phyloP scores from a whole-genome alignment of 257 asterid species.

The Linaria vulgaris region DNA sequence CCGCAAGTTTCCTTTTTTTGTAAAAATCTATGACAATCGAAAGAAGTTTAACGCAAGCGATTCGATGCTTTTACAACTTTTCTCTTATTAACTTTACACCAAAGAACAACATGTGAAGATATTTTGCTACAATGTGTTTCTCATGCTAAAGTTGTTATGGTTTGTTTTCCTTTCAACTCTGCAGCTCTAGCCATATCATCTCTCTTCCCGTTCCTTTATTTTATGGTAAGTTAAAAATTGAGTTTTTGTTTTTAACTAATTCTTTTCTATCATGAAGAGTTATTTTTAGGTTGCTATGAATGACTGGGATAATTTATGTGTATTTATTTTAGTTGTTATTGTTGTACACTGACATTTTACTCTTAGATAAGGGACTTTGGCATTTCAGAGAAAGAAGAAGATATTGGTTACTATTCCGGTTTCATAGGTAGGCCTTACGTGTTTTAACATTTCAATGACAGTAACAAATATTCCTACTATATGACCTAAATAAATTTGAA shows the following conservation, averaged over 20 bases:
- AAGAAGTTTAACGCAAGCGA: too few species aligned
- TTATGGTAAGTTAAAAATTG: constrained; percentile 81
- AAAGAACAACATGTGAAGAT: too few species aligned
- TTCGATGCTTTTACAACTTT: too few species aligned
- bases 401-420: constrained; percentile 76
- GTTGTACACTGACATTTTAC: constrained; percentile 7
- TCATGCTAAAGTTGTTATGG: too few species aligned
- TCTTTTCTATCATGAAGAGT: too few species aligned
- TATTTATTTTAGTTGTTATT: neutral
- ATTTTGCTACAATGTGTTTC: too few species aligned
- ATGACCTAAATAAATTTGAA: neutral
- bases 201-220: constrained; percentile 77
- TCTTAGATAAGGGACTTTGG: constrained; percentile 65
- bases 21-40: too few species aligned
- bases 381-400: constrained; percentile 71
- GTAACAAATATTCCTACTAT: neutral
- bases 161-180: too few species aligned
- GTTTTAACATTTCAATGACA: neutral
- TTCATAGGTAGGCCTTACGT: constrained; percentile 53
- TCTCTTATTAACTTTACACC: too few species aligned
- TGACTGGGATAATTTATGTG: neutral
- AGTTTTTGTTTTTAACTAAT: neutral
- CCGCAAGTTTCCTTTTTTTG: too few species aligned
- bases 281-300: too few species aligned
- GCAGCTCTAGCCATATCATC: constrained; percentile 77